A percentile compares a stretch with the other conserved stretches of the same genome.
These are phyloP conservation scores for Elasticomyces elasticus DNA, from an alignment of 495 filamentous ascomycete species.

Conservation along the genomic window DNA sequence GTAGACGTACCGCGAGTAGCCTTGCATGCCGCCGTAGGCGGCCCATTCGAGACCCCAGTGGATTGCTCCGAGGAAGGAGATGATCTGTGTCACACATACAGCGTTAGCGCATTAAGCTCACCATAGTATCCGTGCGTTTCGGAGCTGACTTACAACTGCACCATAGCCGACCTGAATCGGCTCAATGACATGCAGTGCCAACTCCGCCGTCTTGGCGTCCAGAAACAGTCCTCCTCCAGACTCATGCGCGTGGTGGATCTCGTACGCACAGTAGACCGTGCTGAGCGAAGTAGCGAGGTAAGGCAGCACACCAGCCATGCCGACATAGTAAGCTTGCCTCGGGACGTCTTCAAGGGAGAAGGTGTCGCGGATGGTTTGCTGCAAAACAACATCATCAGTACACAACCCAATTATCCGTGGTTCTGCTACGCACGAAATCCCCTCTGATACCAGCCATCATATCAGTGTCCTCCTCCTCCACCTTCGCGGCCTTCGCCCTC, in stretches of 20 bases:
- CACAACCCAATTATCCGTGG: not conserved
- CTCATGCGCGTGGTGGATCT: conserved; percentile 33
- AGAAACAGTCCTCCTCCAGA: conserved; percentile 57
- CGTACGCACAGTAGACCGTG: conserved; percentile 72
- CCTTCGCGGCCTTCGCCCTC: not conserved
- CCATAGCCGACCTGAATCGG: conserved; percentile 90
- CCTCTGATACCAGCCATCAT: conserved; percentile 39
- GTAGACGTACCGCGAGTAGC: too few relatives aligned
- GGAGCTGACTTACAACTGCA: conserved; percentile 62
- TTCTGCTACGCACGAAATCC: conserved; percentile 6
- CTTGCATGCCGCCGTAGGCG: conserved; percentile 58
- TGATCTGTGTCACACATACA: conserved; percentile 45
- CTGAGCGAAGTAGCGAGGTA: conserved; percentile 80
- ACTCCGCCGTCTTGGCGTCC: conserved; percentile 58
- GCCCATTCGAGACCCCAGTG: conserved; percentile 90
- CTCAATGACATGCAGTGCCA: conserved; percentile 70
- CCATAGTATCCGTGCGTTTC: too few relatives aligned
- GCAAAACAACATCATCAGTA: conserved; percentile 1
- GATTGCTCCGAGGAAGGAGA: conserved; percentile 91
- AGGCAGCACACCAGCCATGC: conserved; percentile 79
- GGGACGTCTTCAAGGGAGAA: conserved; percentile 72
- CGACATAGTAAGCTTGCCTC: conserved; percentile 67
- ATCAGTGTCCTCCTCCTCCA: conserved; percentile 32
- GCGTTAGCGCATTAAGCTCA: too few relatives aligned
- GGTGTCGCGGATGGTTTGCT: conserved; percentile 81